phyloP scores from a whole-genome alignment of 768 basidiomycete genomes.

The Suillus spraguei region DNA sequence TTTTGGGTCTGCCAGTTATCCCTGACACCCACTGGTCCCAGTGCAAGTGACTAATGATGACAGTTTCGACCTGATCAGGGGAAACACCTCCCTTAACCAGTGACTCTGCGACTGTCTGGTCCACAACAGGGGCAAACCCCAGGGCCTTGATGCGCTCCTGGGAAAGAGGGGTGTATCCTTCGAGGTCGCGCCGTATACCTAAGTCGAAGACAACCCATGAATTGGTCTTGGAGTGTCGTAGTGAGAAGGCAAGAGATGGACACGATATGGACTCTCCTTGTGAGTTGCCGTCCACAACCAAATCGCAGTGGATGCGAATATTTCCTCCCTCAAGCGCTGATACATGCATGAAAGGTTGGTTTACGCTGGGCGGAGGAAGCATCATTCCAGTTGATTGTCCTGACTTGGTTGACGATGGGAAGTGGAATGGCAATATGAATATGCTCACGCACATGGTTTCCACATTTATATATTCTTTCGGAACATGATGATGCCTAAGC shows the following conservation, averaged over 20 bases:
- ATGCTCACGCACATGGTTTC: neutral
- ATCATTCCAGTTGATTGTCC: conserved; percentile 10
- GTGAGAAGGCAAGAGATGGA: conserved; percentile 20
- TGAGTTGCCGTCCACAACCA: conserved; percentile 11
- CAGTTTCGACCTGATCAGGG: conserved; percentile 43
- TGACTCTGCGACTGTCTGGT: conserved; percentile 40
- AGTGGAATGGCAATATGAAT: neutral
- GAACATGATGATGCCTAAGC: conserved; percentile 16
- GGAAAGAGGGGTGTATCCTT: conserved; percentile 39
- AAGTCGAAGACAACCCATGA: conserved; percentile 47
- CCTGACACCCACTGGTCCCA: conserved; percentile 46
- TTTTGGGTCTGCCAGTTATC: conserved; percentile 43
- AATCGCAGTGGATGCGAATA: conserved; percentile 19
- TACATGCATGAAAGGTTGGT: conserved; percentile 24
- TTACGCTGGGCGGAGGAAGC: conserved; percentile 20
- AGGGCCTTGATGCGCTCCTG: conserved; percentile 29
- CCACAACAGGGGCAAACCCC: conserved; percentile 28
- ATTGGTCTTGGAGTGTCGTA: conserved; percentile 13
- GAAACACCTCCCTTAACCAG: conserved; percentile 46
- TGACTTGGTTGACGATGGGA: neutral
- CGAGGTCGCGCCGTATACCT: conserved; percentile 49
- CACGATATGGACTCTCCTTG: conserved; percentile 8
- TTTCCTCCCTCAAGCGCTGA: conserved; percentile 27
- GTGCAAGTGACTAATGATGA: conserved; percentile 52
- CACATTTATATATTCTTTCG: neutral